These are phyloP conservation scores for Mucor racemosus DNA, from an alignment of 371 early-diverging fungal genomes.

Conservation along the genomic window DNA sequence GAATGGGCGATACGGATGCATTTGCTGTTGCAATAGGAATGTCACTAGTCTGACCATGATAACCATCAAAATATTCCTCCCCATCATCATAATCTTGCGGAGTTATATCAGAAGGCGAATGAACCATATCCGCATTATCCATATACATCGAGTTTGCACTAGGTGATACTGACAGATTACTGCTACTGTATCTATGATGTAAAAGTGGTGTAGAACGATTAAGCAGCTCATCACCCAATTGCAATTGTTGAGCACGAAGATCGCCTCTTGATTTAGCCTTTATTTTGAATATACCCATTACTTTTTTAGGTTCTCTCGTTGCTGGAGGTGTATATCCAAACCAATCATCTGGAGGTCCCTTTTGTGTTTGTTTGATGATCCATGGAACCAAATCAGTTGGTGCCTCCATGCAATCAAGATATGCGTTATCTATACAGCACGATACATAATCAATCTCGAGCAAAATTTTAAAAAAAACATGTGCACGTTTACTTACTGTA, in stretches of 20 bases:
- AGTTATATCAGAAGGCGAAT: constrained; percentile 1
- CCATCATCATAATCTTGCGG: neutral
- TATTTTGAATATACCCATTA: constrained; percentile 31
- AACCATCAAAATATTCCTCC: constrained; percentile 4
- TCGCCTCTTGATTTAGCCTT: constrained; percentile 12
- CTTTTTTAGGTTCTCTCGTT: constrained; percentile 24
- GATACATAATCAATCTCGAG: neutral
- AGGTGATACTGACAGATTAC: constrained; percentile 15
- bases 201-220: constrained; percentile 16
- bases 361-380: constrained; percentile 33
- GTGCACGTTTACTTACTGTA: constrained; percentile 19
- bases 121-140: neutral
- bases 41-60: neutral
- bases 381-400: constrained; percentile 24
- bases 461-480: neutral
- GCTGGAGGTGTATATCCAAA: constrained; percentile 33
- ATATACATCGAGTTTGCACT: neutral
- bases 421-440: constrained; percentile 22
- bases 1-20: neutral
- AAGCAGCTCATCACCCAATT: constrained; percentile 18
- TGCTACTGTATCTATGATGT: constrained; percentile 2
- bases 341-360: constrained; percentile 36
- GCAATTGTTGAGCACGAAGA: constrained; percentile 21
- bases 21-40: neutral
- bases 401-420: constrained; percentile 24